Evolutionary conservation across 768 basidiomycete species (phyloP).

Genomic region (Mycena crocata): DNA sequence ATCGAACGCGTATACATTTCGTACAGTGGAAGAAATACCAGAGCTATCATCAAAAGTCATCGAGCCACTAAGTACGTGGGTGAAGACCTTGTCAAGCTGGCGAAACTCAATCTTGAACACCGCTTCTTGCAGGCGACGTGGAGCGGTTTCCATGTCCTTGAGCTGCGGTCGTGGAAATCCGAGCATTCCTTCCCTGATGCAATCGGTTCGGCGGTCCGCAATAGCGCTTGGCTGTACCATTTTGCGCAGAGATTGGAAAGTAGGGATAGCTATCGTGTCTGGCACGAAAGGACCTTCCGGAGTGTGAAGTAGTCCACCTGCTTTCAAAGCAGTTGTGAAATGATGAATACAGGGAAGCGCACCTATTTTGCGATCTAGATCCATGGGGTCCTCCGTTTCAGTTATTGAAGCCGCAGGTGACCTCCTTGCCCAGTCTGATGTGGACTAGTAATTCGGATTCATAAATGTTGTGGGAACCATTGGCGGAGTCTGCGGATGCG

Average conservation of each 20-base stretch:
- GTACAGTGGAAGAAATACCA: not conserved
- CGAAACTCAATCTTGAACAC: not conserved
- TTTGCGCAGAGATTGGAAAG: not conserved
- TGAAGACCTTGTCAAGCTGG: not conserved
- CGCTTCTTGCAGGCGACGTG: not conserved
- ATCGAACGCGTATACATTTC: not conserved
- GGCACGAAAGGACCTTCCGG: not conserved
- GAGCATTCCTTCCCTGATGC: not conserved
- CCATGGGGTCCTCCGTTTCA: not conserved
- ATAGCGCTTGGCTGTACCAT: not conserved
- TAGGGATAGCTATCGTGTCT: not conserved
- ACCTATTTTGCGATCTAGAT: not conserved
- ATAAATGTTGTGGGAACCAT: not conserved
- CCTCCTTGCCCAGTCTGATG: no score
- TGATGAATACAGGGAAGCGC: not conserved
- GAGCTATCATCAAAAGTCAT: not conserved
- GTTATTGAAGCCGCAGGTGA: not conserved
- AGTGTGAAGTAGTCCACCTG: not conserved
- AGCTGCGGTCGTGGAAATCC: not conserved
- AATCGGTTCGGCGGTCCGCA: not conserved
- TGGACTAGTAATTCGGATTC: not conserved
- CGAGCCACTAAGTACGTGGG: not conserved
- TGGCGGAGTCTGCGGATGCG: not conserved
- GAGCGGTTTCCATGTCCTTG: not conserved
- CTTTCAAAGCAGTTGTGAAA: not conserved